phyloP scores from a whole-genome alignment of 805 yeast species.

The Cyberlindnera veronae region DNA sequence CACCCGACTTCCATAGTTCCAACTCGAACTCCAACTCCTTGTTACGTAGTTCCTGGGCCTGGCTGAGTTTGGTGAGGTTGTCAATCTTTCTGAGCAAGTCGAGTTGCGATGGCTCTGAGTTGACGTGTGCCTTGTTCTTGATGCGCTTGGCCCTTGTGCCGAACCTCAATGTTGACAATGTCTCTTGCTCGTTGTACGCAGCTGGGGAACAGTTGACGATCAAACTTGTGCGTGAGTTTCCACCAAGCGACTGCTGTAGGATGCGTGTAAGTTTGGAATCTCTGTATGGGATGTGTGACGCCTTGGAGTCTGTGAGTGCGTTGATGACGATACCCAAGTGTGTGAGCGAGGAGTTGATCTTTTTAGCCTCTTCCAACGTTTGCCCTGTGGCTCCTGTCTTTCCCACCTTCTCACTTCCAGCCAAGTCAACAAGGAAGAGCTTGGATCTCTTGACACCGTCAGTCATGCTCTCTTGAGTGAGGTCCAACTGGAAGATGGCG shows the following conservation, averaged over 20 bases:
- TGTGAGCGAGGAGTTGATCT: slow-evolving; percentile 74
- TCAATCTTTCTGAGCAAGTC: slow-evolving; percentile 24
- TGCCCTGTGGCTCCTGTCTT: slow-evolving; percentile 77
- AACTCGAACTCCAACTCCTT: slow-evolving; percentile 22
- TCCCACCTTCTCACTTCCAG: slow-evolving; percentile 80
- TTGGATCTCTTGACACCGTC: slow-evolving; percentile 61
- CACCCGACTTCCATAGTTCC: slow-evolving; percentile 24
- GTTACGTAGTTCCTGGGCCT: slow-evolving; percentile 14
- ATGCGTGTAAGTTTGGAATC: slow-evolving; percentile 79
- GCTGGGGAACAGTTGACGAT: slow-evolving; percentile 74
- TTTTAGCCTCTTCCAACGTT: slow-evolving; percentile 77
- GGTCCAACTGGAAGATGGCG: slow-evolving; percentile 66
- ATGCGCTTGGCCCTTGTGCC: slow-evolving; percentile 71
- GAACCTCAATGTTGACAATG: slow-evolving; percentile 68
- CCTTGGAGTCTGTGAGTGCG: slow-evolving; percentile 65
- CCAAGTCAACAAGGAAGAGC: slow-evolving; percentile 75
- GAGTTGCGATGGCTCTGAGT: slow-evolving; percentile 30
- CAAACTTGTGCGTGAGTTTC: slow-evolving; percentile 73
- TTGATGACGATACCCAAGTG: slow-evolving; percentile 79
- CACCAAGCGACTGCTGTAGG: slow-evolving; percentile 76
- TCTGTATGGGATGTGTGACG: slow-evolving; percentile 67
- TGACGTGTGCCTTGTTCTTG: slow-evolving; percentile 61
- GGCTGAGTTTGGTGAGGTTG: slow-evolving; percentile 17
- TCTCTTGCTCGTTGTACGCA: slow-evolving; percentile 52
- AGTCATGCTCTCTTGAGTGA: slow-evolving; percentile 57